Conservation (phyloP, 2,329 filamentous ascomycete genomes). For the Beauveria sp. region DNA sequence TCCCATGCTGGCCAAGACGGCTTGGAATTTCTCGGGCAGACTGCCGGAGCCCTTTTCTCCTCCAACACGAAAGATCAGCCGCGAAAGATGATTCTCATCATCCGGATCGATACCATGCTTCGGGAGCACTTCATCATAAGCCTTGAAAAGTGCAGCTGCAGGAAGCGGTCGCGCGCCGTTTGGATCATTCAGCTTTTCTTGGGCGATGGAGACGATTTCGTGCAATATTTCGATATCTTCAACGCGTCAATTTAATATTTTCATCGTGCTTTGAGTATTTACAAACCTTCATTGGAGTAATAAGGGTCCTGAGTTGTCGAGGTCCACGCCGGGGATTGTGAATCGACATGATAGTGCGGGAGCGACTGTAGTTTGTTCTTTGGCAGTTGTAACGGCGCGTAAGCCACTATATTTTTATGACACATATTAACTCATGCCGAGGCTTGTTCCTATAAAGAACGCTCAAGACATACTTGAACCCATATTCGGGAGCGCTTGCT, state of each 20-base stretch:
- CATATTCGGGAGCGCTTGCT: slow-evolving; percentile 18
- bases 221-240: slow-evolving; percentile 69
- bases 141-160: slow-evolving; percentile 70
- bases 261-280: background rate
- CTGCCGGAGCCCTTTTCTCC: slow-evolving; percentile 49
- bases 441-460: background rate
- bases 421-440: background rate
- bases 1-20: slow-evolving; percentile 59
- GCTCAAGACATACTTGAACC: slow-evolving; percentile 21
- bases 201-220: slow-evolving; percentile 65
- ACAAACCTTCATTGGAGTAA: slow-evolving; percentile 55
- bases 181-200: slow-evolving; percentile 51
- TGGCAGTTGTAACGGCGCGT: slow-evolving; percentile 5
- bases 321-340: slow-evolving; percentile 7
- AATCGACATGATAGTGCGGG: background rate
- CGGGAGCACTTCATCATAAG: slow-evolving; percentile 71
- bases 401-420: slow-evolving; percentile 10
- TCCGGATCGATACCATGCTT: slow-evolving; percentile 63
- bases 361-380: background rate
- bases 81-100: slow-evolving; percentile 66
- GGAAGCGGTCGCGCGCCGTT: slow-evolving; percentile 57
- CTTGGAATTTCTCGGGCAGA: slow-evolving; percentile 63
- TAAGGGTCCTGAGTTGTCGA: slow-evolving; percentile 28
- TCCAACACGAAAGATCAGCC: slow-evolving; percentile 73
- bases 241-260: background rate